phyloP scores from a whole-genome alignment of 129 eudicot species.

The Lactuca saligna region DNA sequence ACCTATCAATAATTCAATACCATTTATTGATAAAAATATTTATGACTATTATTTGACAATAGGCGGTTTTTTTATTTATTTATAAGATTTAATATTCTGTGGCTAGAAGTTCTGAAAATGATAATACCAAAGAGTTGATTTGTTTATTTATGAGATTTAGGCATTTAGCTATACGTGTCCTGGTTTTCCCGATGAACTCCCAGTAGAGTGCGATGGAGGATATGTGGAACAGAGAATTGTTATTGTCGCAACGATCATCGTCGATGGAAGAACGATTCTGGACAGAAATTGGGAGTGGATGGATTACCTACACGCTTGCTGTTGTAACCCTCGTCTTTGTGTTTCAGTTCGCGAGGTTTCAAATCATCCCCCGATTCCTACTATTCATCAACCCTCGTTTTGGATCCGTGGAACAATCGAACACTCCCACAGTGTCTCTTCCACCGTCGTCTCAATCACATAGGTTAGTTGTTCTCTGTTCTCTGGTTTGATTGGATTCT shows the following conservation, averaged over 20 bases:
- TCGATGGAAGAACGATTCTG: conserved; percentile 9
- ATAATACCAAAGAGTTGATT: neutral
- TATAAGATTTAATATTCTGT: neutral
- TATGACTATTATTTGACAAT: neutral
- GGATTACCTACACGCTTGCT: conserved; percentile 32
- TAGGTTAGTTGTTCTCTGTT: conserved; percentile 18
- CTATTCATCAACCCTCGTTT: conserved; percentile 6
- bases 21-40: too few species aligned
- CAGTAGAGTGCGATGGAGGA: conserved; percentile 16
- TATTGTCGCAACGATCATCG: conserved; percentile 8
- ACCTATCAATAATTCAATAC: too few species aligned
- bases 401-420: neutral
- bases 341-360: conserved; percentile 31
- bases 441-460: conserved; percentile 1
- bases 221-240: conserved; percentile 25
- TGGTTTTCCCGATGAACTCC: neutral
- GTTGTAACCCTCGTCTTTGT: conserved; percentile 34
- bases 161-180: neutral
- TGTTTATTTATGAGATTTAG: neutral
- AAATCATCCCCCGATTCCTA: conserved; percentile 10
- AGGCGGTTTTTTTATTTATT: neutral
- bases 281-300: conserved; percentile 26
- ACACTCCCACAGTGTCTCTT: neutral
- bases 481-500: conserved; percentile 2
- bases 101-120: neutral